Percentiles rank a stretch among this genome's conserved stretches.
These are phyloP conservation scores for Curvularia hawaiiensis DNA, from an alignment of 2,329 filamentous ascomycete species.

Conservation along the genomic window DNA sequence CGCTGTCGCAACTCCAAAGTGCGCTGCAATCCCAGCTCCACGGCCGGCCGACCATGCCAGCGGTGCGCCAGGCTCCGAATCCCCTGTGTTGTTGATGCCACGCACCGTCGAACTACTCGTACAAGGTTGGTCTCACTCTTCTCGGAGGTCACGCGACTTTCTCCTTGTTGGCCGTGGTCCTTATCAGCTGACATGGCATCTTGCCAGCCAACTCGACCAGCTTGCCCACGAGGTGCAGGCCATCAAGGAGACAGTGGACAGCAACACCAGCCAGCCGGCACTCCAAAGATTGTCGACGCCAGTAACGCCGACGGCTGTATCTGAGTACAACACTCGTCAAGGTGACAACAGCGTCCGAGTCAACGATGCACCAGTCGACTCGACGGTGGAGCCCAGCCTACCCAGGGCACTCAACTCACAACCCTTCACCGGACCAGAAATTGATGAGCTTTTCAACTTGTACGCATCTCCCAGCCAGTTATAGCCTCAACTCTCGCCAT, in stretches of 20 bases:
- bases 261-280: not conserved
- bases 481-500: too few relatives aligned
- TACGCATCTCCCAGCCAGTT: not conserved
- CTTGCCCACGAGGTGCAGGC: slow-evolving; percentile 1
- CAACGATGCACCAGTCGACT: not conserved
- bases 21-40: slow-evolving; percentile 2
- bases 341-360: not conserved
- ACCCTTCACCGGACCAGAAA: not conserved
- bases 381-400: not conserved
- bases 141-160: not conserved
- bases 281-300: not conserved
- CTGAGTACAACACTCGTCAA: not conserved
- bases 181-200: not conserved
- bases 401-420: not conserved
- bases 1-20: not conserved
- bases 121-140: not conserved
- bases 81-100: not conserved
- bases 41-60: not conserved
- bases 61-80: not conserved
- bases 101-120: not conserved
- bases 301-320: not conserved
- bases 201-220: not conserved
- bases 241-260: not conserved
- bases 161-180: not conserved
- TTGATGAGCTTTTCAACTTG: not conserved